phyloP scores from a whole-genome alignment of 345 rosid genomes.

The Linum tenue region DNA sequence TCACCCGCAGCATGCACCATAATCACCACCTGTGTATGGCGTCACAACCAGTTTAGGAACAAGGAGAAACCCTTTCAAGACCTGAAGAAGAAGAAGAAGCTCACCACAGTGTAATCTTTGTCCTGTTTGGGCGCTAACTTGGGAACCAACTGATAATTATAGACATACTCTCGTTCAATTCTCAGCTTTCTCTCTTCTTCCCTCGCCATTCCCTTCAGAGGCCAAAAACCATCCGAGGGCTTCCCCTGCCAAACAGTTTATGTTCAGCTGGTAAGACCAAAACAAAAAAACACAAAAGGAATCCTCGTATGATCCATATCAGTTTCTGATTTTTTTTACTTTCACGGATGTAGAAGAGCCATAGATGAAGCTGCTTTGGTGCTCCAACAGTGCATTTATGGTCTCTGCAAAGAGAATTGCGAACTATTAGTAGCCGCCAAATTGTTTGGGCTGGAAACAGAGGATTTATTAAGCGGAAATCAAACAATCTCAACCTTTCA shows the following conservation, averaged over 20 bases:
- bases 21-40: slow-evolving; percentile 12
- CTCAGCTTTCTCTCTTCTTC: slow-evolving; percentile 20
- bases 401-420: too few relatives aligned
- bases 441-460: too few relatives aligned
- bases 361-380: too few relatives aligned
- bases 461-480: too few relatives aligned
- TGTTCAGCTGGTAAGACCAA: neutral
- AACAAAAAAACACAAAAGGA: neutral
- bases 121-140: neutral
- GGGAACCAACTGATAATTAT: slow-evolving; percentile 13
- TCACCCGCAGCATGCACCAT: slow-evolving; percentile 11
- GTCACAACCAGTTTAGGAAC: neutral
- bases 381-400: too few relatives aligned
- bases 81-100: neutral
- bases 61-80: neutral
- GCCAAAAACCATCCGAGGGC: neutral
- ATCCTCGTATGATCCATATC: neutral
- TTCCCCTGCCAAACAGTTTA: slow-evolving; percentile 8
- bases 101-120: slow-evolving; percentile 25
- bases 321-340: too few relatives aligned
- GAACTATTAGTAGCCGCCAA: too few relatives aligned
- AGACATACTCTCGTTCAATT: slow-evolving; percentile 19
- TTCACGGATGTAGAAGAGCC: too few relatives aligned
- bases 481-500: too few relatives aligned
- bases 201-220: slow-evolving; percentile 8